Evolutionary conservation across 352 stramenopile species (phyloP), one percentile per base, ranked within the genome.

Genomic region (Phytophthora pisi): DNA sequence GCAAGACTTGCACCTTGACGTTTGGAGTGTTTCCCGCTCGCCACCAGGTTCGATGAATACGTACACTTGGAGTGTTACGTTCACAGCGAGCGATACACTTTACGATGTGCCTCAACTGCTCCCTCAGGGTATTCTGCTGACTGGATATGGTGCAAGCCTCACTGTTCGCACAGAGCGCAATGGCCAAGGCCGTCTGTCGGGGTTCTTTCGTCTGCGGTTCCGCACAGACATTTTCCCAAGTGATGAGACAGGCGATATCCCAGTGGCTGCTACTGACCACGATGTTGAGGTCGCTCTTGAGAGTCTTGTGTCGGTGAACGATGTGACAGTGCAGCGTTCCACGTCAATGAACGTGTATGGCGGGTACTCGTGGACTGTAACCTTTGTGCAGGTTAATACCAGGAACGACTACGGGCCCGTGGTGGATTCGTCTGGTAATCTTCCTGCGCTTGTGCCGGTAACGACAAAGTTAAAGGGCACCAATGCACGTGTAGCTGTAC

Each of bases 321-420:
- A 91, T 52, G 86, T 93, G 5, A 54, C 49, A 9, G 87, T 96
- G 2, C 66, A 75, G 3, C 82, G 84, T 0, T 89, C 84, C 0
- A 77, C 81, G 3, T 61, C 83, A 26, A 91, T 92, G 81, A 94
- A 96, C 46, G 49, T 47, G 3, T 91, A 77, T 49, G 88, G 86
- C 15, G 86, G 86, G 11, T 96, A 95, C 63, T 85, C 88, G n/a
- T 96, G 88, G 88, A 92, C 83, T 0, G 64, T 96, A 38, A 96
- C 88, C 11, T 96, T 96, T 57, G 38, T 91, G 3, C 67, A 91
- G 53, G 80, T 95, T 7, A 95, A 93, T 68, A 86, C 83, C 11
- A 87, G 76, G 52, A 92, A 90, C 42, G 70, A 86, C 13, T 95
- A 91, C 38, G 88, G 86, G 0, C 77, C 86, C 0, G 75, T 94